phyloP scores from a whole-genome alignment of 345 rosid species.

The Dimocarpus longan region DNA sequence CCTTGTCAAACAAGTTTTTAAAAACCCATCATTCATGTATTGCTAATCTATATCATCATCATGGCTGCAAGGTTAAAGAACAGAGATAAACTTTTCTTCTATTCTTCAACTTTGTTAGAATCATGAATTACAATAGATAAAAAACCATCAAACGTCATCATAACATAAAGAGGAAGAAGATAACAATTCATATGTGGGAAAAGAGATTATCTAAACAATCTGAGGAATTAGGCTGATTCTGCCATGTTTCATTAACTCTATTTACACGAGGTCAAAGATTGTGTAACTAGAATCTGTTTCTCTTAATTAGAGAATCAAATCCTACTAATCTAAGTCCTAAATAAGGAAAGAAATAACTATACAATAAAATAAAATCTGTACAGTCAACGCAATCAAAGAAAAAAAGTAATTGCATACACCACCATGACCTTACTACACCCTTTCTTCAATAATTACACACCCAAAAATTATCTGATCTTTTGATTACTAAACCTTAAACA shows the following conservation, averaged over 20 bases:
- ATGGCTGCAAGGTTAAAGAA: not conserved
- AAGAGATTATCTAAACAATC: not conserved
- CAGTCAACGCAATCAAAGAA: not conserved
- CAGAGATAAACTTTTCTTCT: not conserved
- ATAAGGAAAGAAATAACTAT: too few species aligned
- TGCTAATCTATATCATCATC: not conserved
- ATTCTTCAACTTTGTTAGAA: not conserved
- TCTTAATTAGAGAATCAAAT: too few species aligned
- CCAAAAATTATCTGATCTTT: not conserved
- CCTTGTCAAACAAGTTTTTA: not conserved
- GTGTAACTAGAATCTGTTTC: too few species aligned
- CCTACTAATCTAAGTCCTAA: too few species aligned
- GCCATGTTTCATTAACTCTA: too few species aligned
- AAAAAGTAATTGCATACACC: not conserved
- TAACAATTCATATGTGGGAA: not conserved
- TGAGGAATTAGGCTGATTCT: too few species aligned
- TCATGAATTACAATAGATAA: not conserved
- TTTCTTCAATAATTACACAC: not conserved
- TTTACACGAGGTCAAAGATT: too few species aligned
- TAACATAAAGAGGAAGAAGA: not conserved
- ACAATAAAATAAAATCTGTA: too few species aligned
- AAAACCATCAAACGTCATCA: not conserved
- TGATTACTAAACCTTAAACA: not conserved
- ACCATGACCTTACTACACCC: conserved; percentile 5
- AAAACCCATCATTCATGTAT: not conserved